Evolutionary conservation across 192 early-diverging fungal species (phyloP).

Genomic region (Coemansia sp.): DNA sequence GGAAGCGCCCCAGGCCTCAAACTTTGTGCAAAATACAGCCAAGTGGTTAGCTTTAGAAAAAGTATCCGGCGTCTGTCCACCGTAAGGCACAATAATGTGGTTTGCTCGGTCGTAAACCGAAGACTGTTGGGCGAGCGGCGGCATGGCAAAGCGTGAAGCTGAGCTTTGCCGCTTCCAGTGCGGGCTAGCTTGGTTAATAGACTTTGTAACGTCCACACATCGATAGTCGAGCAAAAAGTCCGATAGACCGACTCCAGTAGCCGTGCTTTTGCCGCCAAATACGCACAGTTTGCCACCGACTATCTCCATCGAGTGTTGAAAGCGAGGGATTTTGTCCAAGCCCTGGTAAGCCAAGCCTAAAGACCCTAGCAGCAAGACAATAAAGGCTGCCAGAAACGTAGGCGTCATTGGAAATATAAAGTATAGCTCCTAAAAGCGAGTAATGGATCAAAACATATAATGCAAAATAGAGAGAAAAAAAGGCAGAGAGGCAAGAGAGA

Average conservation of each 20-base stretch:
- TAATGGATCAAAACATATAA: neutral
- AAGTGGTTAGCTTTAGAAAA: constrained; percentile 40
- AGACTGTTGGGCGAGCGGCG: constrained; percentile 49
- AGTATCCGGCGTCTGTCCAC: constrained; percentile 33
- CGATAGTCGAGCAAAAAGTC: constrained; percentile 48
- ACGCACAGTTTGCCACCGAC: constrained; percentile 46
- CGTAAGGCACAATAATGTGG: constrained; percentile 45
- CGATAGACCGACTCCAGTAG: constrained; percentile 3
- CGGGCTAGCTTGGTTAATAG: constrained; percentile 22
- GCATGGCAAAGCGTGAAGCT: constrained; percentile 51
- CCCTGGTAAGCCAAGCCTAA: neutral
- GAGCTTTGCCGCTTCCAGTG: constrained; percentile 41
- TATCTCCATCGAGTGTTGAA: constrained; percentile 52
- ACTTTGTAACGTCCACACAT: constrained; percentile 40
- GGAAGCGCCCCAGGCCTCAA: constrained; percentile 48
- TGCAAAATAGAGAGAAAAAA: neutral
- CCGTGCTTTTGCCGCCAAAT: constrained; percentile 38
- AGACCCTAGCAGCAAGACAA: constrained; percentile 7
- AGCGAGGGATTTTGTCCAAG: constrained; percentile 30
- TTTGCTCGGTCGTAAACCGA: constrained; percentile 43
- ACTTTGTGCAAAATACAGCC: constrained; percentile 38
- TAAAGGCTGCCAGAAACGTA: neutral
- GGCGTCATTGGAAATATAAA: neutral
- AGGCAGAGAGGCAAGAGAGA: neutral
- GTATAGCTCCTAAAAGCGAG: neutral